Percentiles rank a stretch among this genome's conserved stretches.
These are phyloP conservation scores for Phaseolus lunatus DNA, from an alignment of 306 rosid genomes.

Conservation along the genomic window DNA sequence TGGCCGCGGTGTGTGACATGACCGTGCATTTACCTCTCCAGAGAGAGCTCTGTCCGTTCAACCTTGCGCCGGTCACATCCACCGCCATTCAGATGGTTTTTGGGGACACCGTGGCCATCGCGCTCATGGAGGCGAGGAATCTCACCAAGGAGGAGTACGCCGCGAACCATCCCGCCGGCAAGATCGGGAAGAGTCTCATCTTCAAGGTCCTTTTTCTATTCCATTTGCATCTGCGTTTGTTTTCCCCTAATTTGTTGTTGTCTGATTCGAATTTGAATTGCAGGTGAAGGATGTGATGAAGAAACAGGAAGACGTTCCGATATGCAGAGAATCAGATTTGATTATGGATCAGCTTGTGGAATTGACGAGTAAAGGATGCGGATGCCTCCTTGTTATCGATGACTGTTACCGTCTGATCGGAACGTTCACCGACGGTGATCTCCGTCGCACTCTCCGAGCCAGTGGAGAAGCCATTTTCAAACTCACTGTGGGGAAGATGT, in stretches of 20 bases:
- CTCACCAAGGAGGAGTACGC: conserved; percentile 90
- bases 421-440: conserved; percentile 96
- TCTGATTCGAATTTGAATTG: not conserved
- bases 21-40: conserved; percentile 84
- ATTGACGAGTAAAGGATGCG: conserved; percentile 92
- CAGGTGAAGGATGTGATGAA: conserved; percentile 96
- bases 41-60: conserved; percentile 90
- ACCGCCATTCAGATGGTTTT: conserved; percentile 98
- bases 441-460: conserved; percentile 92
- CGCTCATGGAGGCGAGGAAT: conserved; percentile 88
- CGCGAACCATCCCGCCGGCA: conserved; percentile 92
- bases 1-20: conserved; percentile 78
- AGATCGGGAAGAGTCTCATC: conserved; percentile 94
- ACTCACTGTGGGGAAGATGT: conserved; percentile 90
- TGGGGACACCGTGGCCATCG: conserved; percentile 95
- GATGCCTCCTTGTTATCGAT: conserved; percentile 88
- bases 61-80: conserved; percentile 97
- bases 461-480: conserved; percentile 91
- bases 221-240: not conserved
- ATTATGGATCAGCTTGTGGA: conserved; percentile 94
- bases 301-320: conserved; percentile 88
- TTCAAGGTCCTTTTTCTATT: conserved; percentile 69
- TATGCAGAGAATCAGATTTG: conserved; percentile 82
- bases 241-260: not conserved
- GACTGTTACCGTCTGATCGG: conserved; percentile 69